These are phyloP conservation scores for Penicillium paxilli DNA, from an alignment of 495 filamentous ascomycete species.

Conservation along the genomic window DNA sequence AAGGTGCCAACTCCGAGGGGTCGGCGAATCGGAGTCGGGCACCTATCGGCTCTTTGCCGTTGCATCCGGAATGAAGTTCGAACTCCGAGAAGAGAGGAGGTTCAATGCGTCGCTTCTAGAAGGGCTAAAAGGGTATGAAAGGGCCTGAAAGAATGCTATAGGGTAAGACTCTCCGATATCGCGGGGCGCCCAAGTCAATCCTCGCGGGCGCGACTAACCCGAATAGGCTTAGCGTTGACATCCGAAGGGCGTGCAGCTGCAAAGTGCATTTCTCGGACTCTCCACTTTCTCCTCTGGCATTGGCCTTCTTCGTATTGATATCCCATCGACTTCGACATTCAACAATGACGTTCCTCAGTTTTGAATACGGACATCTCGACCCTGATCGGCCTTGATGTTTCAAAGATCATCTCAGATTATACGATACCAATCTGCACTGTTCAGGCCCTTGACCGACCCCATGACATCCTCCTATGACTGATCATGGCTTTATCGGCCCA, in stretches of 20 bases:
- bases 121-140: background rate
- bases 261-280: conserved; percentile 6
- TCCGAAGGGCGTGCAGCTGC: conserved; percentile 37
- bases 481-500: conserved; percentile 18
- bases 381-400: background rate
- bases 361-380: conserved; percentile 6
- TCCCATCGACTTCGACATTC: background rate
- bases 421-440: no score
- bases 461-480: conserved; percentile 15
- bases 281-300: conserved; percentile 3
- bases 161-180: conserved; percentile 11
- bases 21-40: background rate
- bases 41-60: background rate
- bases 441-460: no score
- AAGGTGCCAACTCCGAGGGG: background rate
- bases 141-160: no score
- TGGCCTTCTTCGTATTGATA: conserved; percentile 4
- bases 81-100: background rate
- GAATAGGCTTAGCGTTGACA: conserved; percentile 36
- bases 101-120: background rate
- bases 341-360: conserved; percentile 8
- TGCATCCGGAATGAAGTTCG: background rate
- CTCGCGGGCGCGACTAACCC: conserved; percentile 12
- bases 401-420: no score
- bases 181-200: conserved; percentile 1